Evolutionary conservation across 139 green algal species (phyloP).

Genomic region (Zygnema circumcarinatum): DNA sequence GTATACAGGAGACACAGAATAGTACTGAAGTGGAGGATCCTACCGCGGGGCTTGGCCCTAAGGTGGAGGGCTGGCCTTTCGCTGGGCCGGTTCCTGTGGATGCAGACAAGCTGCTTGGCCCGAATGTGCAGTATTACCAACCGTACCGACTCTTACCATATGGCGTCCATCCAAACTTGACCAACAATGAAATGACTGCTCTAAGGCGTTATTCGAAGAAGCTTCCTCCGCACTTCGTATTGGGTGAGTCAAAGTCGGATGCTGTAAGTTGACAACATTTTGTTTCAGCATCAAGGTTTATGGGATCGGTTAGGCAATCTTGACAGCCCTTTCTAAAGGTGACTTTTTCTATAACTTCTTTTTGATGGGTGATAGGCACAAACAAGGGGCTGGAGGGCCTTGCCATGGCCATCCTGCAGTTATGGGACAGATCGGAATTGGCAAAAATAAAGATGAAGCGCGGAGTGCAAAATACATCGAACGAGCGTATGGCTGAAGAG

Average conservation of each 20-base stretch:
- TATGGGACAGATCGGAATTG: conserved; percentile 42
- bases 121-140: neutral
- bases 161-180: conserved; percentile 20
- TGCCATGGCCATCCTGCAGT: conserved; percentile 30
- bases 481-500: conserved; percentile 49
- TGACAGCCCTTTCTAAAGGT: too few species aligned
- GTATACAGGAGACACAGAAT: neutral
- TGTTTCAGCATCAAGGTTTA: too few species aligned
- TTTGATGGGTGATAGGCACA: too few species aligned
- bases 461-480: conserved; percentile 46
- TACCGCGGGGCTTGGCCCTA: conserved; percentile 16
- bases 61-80: conserved; percentile 1
- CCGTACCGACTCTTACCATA: conserved; percentile 49
- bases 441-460: conserved; percentile 52
- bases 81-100: conserved; percentile 31
- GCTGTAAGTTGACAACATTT: too few species aligned
- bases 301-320: too few species aligned
- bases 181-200: conserved; percentile 48
- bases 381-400: conserved; percentile 46
- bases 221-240: conserved; percentile 41
- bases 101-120: conserved; percentile 1
- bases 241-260: conserved; percentile 34
- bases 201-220: conserved; percentile 24
- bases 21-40: conserved; percentile 17
- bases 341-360: too few species aligned